These are phyloP conservation scores for Tribonema minus DNA, from an alignment of 108 stramenopile genomes.

Conservation along the genomic window DNA sequence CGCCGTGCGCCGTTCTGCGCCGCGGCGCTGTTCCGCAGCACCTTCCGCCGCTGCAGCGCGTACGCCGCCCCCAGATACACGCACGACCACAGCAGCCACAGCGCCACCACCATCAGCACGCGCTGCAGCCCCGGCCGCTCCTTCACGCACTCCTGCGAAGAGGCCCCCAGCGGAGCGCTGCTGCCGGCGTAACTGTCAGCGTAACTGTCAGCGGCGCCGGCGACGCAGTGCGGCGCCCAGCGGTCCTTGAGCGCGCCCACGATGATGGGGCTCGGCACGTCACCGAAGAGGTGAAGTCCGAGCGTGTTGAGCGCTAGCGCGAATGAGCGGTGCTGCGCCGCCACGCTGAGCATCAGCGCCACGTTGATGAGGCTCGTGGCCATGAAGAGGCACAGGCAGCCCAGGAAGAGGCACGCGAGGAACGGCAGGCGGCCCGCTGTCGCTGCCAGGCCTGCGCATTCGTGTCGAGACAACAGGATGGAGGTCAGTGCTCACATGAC, in stretches of 20 bases:
- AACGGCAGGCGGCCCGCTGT: neutral
- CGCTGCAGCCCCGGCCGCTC: slow-evolving; percentile 10
- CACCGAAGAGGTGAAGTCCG: slow-evolving; percentile 51
- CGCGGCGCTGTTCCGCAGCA: too few species aligned
- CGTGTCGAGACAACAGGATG: slow-evolving; percentile 1
- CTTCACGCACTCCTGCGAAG: neutral
- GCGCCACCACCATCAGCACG: slow-evolving; percentile 8
- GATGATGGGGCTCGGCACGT: slow-evolving; percentile 56
- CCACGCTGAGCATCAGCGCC: slow-evolving; percentile 50
- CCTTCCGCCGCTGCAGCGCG: neutral
- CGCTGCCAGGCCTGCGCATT: neutral
- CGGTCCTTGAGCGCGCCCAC: slow-evolving; percentile 21
- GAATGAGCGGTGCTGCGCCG: slow-evolving; percentile 35
- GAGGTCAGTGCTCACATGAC: neutral
- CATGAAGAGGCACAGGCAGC: slow-evolving; percentile 18
- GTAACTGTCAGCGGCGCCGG: neutral
- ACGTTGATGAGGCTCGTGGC: slow-evolving; percentile 44
- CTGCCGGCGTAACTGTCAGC: too few species aligned
- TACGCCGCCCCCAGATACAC: slow-evolving; percentile 13
- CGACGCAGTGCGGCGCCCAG: neutral
- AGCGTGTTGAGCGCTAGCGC: slow-evolving; percentile 50
- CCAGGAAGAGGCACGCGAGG: slow-evolving; percentile 11
- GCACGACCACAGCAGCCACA: slow-evolving; percentile 44
- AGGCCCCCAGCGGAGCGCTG: neutral
- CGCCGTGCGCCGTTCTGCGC: too few species aligned